Base-by-base conservation (phyloP, 495 filamentous ascomycete species). In the Filosporella fistucella region DNA sequence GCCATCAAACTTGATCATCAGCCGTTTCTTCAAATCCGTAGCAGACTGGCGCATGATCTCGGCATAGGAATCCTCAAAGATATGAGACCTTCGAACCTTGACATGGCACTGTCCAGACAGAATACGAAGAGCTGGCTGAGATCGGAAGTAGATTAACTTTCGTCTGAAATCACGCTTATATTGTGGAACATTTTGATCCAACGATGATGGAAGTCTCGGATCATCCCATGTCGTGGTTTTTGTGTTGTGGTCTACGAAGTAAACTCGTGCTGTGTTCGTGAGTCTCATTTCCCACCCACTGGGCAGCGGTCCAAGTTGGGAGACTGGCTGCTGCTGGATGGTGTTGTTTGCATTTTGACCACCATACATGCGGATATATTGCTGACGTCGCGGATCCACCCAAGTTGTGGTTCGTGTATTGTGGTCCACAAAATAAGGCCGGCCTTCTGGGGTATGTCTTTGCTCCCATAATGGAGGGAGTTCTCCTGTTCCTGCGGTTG, bases 221-320 rank as follows among this genome's bases (percentile, higher is more conserved):
- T 98, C 93, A 59, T 98, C 93, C 93, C 93, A 98, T n/a, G 93
- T 98, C 11, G 93, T 98, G 0, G 93, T 98, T 74, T 98, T 98
- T 49, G 93, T 98, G 63, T 98, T 98, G 72, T 98, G 93, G 60
- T 98, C 93, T 26, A 98, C 93, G 62, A 98, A 98, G 67, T 98
- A 98, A 18, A 98, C 93, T 36, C 93, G 80, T 11, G 93, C 93
- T 6, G 93, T 98, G 62, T 97, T 97, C 39, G 93, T 98, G 20
- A 98, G 80, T 48, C 93, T 86, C 93, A 98, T 98, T 72, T 98
- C 93, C 93, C 93, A 98, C 16, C 93, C 93, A 63, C 91, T 96
- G 11, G 93, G 93, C 33, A 98, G 64, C 22, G 93, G 91, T n/a
- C 93, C 93, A 26, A 98, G 77, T 63, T 97, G 94, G 2, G 93